A percentile compares a stretch with the other conserved stretches of the same genome.
These are phyloP conservation scores for Arctostaphylos glauca DNA, from an alignment of 148 eudicot species.

Conservation along the genomic window DNA sequence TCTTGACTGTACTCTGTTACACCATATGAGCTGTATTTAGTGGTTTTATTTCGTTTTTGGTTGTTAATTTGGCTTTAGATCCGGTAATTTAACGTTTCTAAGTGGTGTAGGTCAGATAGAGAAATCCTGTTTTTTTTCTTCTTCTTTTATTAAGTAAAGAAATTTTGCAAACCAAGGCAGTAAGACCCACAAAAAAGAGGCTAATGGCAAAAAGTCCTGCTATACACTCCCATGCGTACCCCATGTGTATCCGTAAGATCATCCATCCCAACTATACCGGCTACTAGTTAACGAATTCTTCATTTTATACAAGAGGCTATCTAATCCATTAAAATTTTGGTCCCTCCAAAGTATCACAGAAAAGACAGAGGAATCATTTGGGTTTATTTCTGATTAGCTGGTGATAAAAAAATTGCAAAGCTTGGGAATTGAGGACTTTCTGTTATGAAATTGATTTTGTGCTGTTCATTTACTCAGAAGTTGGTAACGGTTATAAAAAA, in stretches of 20 bases:
- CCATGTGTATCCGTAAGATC: background rate
- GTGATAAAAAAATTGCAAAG: background rate
- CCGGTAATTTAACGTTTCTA: background rate
- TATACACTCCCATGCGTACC: no score
- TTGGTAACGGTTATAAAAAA: background rate
- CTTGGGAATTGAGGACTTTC: background rate
- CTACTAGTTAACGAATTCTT: background rate
- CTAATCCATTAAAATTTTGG: background rate
- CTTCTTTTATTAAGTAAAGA: background rate
- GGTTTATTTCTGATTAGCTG: background rate
- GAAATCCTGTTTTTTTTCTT: background rate
- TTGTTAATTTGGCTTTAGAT: conserved; percentile 13
- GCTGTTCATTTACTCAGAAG: background rate
- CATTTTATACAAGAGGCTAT: background rate
- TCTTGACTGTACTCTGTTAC: background rate
- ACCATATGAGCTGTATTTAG: background rate
- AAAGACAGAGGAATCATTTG: background rate
- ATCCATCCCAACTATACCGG: background rate
- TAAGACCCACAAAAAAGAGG: no score
- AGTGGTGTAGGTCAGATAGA: background rate
- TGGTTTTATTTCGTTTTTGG: background rate
- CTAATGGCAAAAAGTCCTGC: no score
- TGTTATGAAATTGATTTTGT: background rate
- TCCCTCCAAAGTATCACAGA: background rate
- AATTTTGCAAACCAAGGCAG: background rate